Conservation (phyloP, 2,329 filamentous ascomycete genomes). For the Orbilia ellipsospora region DNA sequence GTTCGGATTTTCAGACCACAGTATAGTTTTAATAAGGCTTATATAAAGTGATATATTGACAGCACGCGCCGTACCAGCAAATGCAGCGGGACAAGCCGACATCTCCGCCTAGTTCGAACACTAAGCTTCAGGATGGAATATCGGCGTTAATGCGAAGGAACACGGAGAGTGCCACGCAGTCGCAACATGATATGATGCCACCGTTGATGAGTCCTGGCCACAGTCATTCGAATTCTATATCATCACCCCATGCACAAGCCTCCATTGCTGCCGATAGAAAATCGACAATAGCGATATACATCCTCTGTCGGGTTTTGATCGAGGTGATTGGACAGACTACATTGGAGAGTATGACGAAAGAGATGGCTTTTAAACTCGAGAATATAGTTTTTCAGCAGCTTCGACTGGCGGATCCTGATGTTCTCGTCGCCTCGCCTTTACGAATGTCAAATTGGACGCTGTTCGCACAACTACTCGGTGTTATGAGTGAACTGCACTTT, state of each 20-base stretch:
- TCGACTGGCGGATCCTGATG: slow-evolving; percentile 85
- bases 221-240: slow-evolving; percentile 49
- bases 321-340: slow-evolving; percentile 94
- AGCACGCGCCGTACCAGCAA: slow-evolving; percentile 15
- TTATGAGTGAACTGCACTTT: slow-evolving; percentile 95
- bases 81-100: slow-evolving; percentile 48
- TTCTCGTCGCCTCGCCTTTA: slow-evolving; percentile 79
- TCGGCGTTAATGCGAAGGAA: slow-evolving; percentile 51
- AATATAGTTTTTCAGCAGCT: slow-evolving; percentile 97
- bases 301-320: slow-evolving; percentile 90
- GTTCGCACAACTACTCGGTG: slow-evolving; percentile 90
- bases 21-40: background rate
- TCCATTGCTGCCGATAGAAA: slow-evolving; percentile 76
- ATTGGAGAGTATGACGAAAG: slow-evolving; percentile 80
- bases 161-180: slow-evolving; percentile 32
- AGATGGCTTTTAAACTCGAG: slow-evolving; percentile 94
- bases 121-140: slow-evolving; percentile 47
- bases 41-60: slow-evolving; percentile 9
- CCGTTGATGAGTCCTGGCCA: slow-evolving; percentile 45
- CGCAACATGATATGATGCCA: slow-evolving; percentile 17
- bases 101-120: slow-evolving; percentile 46
- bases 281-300: slow-evolving; percentile 94
- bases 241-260: slow-evolving; percentile 53
- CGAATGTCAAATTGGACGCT: slow-evolving; percentile 96
- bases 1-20: background rate